phyloP scores from a whole-genome alignment of 192 early-diverging fungal genomes.

The Backusella tuberculispora region DNA sequence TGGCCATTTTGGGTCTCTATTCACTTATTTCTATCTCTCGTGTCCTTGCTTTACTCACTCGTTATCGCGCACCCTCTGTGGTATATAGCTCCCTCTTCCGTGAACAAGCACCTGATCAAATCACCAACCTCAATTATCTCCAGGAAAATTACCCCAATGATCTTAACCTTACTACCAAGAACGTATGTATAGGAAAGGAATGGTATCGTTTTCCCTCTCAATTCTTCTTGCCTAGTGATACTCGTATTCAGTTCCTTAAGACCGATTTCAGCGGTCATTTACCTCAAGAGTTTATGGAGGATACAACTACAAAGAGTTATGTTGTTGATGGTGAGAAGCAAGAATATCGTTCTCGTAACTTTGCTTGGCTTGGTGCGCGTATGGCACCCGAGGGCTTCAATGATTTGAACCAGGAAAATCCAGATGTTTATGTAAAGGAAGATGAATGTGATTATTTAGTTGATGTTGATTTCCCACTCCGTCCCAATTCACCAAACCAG shows the following conservation, averaged over 20 bases:
- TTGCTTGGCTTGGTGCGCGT: slow-evolving; percentile 37
- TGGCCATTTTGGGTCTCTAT: slow-evolving; percentile 48
- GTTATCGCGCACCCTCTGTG: slow-evolving; percentile 79
- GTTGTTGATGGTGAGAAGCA: neutral
- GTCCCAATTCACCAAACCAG: slow-evolving; percentile 16
- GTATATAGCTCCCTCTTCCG: slow-evolving; percentile 53
- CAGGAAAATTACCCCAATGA: slow-evolving; percentile 32
- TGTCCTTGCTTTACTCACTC: slow-evolving; percentile 62
- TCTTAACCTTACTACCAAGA: slow-evolving; percentile 25
- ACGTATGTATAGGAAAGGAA: slow-evolving; percentile 89
- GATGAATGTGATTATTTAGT: slow-evolving; percentile 68
- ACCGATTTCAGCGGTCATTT: slow-evolving; percentile 78
- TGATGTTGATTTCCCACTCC: slow-evolving; percentile 52
- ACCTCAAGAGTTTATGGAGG: slow-evolving; percentile 78
- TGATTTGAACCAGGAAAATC: slow-evolving; percentile 67
- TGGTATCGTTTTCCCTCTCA: slow-evolving; percentile 96
- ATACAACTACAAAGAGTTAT: neutral
- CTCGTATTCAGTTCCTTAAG: slow-evolving; percentile 71
- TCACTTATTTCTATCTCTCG: slow-evolving; percentile 68
- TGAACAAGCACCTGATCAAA: slow-evolving; percentile 28
- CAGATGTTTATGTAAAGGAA: slow-evolving; percentile 59
- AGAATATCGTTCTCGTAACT: slow-evolving; percentile 21
- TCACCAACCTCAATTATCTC: slow-evolving; percentile 30
- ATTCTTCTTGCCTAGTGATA: slow-evolving; percentile 82
- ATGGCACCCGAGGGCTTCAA: slow-evolving; percentile 61